Percentiles rank a stretch among this genome's conserved stretches.
Evolutionary conservation across 768 basidiomycete species (phyloP).

Genomic region (Melanogaster broomeanus): DNA sequence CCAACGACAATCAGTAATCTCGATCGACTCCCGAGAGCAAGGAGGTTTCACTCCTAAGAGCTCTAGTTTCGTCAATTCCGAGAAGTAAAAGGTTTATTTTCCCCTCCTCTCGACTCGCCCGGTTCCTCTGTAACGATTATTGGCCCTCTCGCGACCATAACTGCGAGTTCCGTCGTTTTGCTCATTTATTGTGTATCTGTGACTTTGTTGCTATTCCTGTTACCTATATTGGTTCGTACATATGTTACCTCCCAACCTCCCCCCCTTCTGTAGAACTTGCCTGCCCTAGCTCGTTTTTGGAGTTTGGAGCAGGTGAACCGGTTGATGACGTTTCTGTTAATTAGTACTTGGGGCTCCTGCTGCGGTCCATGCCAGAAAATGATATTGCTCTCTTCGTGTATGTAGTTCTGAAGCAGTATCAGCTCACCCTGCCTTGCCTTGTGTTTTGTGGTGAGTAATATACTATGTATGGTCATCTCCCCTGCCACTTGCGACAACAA

Average conservation of each 20-base stretch:
- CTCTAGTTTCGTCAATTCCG: constrained; percentile 28
- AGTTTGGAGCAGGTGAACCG: neutral
- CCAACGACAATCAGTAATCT: constrained; percentile 32
- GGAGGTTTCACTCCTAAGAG: constrained; percentile 23
- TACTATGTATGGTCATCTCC: no score
- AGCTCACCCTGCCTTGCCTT: no score
- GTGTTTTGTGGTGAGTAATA: no score
- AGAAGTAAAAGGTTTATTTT: constrained; percentile 23
- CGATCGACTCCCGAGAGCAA: constrained; percentile 33
- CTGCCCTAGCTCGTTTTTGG: neutral
- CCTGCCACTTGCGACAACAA: no score
- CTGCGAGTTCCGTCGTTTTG: constrained; percentile 17
- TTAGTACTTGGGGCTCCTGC: no score
- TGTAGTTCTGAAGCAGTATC: no score
- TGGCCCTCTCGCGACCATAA: constrained; percentile 14
- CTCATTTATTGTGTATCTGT: constrained; percentile 31
- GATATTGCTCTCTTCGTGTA: no score
- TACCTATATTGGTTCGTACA: constrained; percentile 1
- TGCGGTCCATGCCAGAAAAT: no score
- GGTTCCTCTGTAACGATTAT: neutral
- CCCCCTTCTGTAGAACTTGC: neutral
- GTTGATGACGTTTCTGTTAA: no score
- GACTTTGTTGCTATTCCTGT: neutral
- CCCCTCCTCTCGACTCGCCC: neutral
- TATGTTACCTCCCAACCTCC: neutral